A percentile compares a stretch with the other conserved stretches of the same genome.
Conservation (phyloP, 305 asterid genomes). For the Solanum hybrid region DNA sequence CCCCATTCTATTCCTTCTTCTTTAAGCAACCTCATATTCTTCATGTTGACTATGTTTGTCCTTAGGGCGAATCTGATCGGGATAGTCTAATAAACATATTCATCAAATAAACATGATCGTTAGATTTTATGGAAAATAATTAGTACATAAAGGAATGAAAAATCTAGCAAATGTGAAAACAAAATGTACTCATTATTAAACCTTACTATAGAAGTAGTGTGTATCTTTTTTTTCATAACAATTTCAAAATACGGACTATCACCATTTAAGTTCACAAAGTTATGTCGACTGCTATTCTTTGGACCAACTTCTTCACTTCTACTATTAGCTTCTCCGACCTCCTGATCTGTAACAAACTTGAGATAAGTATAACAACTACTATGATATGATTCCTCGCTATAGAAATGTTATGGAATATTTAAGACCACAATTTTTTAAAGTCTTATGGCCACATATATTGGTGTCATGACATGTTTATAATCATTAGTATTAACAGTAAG, state of each 20-base stretch:
- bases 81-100: neutral
- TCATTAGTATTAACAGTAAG: neutral
- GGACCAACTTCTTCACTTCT: neutral
- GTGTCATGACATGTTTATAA: too few species aligned
- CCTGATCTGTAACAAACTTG: neutral
- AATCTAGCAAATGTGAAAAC: neutral
- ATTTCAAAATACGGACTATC: neutral
- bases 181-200: neutral
- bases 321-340: neutral
- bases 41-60: neutral
- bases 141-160: neutral
- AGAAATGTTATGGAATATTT: neutral
- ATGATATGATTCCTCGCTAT: neutral
- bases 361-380: neutral
- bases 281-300: neutral
- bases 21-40: neutral
- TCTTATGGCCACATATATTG: neutral
- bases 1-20: neutral
- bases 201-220: neutral
- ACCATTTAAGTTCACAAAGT: neutral
- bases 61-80: neutral
- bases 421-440: neutral
- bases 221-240: neutral
- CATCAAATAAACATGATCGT: neutral
- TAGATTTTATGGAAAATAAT: neutral